Conservation (phyloP, 805 yeast species). For the Ogataea degrootiae region DNA sequence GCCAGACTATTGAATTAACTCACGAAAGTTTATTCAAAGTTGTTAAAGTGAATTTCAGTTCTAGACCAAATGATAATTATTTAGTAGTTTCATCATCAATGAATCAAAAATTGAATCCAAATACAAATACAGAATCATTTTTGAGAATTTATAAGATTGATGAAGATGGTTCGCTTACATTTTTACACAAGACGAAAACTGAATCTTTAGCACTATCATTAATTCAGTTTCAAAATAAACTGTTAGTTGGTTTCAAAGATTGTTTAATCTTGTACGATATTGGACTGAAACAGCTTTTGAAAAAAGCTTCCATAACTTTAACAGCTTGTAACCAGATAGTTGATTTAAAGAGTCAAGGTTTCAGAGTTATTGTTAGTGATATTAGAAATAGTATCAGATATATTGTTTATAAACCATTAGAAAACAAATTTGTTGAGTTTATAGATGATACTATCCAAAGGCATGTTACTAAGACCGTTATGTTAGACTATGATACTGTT, state of each 20-base stretch:
- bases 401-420: constrained; percentile 43
- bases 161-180: constrained; percentile 35
- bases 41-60: constrained; percentile 28
- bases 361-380: constrained; percentile 68
- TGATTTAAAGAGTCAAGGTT: constrained; percentile 49
- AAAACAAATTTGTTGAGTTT: constrained; percentile 53
- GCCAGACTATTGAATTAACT: constrained; percentile 41
- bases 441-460: constrained; percentile 68
- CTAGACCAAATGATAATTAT: constrained; percentile 24
- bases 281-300: constrained; percentile 75
- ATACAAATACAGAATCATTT: constrained; percentile 19
- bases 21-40: constrained; percentile 41
- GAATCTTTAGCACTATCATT: constrained; percentile 46
- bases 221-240: constrained; percentile 49
- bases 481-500: constrained; percentile 72
- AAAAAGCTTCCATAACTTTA: constrained; percentile 51
- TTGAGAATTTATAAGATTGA: constrained; percentile 35
- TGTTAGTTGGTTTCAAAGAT: constrained; percentile 55
- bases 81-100: constrained; percentile 43
- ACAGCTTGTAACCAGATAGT: constrained; percentile 43
- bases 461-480: constrained; percentile 53
- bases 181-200: constrained; percentile 58
- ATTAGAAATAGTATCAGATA: constrained; percentile 59
- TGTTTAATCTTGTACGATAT: constrained; percentile 59
- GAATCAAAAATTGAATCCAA: constrained; percentile 29